Evolutionary conservation across 78 protist species (phyloP), one percentile per base, ranked within the genome.

Genomic region (Blattamonas nauphoetae): DNA sequence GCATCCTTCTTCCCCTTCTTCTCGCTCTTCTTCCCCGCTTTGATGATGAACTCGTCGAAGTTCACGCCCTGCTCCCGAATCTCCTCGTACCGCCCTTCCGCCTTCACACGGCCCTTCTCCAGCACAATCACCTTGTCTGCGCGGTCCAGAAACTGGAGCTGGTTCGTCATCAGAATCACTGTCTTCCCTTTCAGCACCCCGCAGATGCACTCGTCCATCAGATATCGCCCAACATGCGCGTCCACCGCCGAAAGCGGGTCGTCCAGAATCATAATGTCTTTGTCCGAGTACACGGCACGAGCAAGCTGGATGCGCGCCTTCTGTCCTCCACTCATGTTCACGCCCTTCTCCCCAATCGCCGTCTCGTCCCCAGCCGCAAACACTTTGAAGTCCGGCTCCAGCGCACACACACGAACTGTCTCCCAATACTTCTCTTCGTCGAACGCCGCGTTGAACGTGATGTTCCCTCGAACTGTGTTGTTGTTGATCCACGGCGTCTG

Each of bases 231-330:
- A 11, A 96, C 97, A 78, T 89, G 90, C 34, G 92, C 87, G 85
- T 96, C 96, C 6, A 94, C 91, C 45, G 97, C 96, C 1, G 91
- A 43, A 46, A 94, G 89, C 1, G 95, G 94, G 45, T 92, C 95
- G 89, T 94, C 96, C 64, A 94, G 77, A 38, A 94, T 85, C n/a
- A 41, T 35, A 32, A 94, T 36, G 71, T 90, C 93, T 3, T 77
- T 78, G 41, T 45, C 45, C 2, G 81, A 0, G 91, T 94, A 96
- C 35, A 95, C 94, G 1, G 98, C 96, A 3, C 99, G 93, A 0
- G 99, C 99, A 2, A 96, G 86, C 6, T 88, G 4, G 64, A 94
- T 55, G 36, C 94, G 88, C 45, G 84, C 86, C 88, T 90, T 93
- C 44, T 91, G 93, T 11, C 94, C 94, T 0, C 98, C 98, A 2